Conservation (phyloP, 164 flowering plant species). For the Saururus chinensis region DNA sequence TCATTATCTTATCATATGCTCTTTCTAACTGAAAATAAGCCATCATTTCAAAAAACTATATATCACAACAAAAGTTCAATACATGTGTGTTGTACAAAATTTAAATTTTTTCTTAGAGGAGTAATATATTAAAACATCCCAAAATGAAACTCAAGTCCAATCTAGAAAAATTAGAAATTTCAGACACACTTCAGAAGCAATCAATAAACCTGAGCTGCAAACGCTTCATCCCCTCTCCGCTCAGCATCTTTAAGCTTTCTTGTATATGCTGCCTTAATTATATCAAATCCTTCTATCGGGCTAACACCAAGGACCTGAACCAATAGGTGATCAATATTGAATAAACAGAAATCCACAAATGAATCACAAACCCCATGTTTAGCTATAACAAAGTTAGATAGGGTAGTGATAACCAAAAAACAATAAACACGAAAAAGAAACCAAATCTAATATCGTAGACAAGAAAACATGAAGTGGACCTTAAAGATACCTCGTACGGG, state of each 20-base stretch:
- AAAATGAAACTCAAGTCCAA: background rate
- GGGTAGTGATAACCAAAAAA: too few species aligned
- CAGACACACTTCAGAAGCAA: background rate
- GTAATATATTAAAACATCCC: background rate
- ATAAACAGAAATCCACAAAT: background rate
- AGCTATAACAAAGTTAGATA: background rate
- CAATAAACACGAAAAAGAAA: too few species aligned
- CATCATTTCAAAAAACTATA: background rate
- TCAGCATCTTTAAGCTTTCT: slow-evolving; percentile 78
- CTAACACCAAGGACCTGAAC: slow-evolving; percentile 70
- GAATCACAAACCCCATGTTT: background rate
- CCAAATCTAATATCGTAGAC: too few species aligned
- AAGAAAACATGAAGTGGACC: background rate
- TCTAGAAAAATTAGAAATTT: background rate
- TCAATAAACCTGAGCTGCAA: slow-evolving; percentile 43
- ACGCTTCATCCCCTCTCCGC: slow-evolving; percentile 72
- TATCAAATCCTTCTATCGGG: slow-evolving; percentile 78
- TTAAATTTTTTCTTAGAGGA: background rate
- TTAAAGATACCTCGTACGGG: slow-evolving; percentile 64
- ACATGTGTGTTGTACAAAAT: too few species aligned
- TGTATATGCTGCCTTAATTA: slow-evolving; percentile 52
- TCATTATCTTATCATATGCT: slow-evolving; percentile 94
- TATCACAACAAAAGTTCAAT: background rate
- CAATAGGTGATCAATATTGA: background rate
- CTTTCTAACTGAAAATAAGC: slow-evolving; percentile 61